Conservation (phyloP, 2,329 filamentous ascomycete species). For the Colletotrichum tropicale region DNA sequence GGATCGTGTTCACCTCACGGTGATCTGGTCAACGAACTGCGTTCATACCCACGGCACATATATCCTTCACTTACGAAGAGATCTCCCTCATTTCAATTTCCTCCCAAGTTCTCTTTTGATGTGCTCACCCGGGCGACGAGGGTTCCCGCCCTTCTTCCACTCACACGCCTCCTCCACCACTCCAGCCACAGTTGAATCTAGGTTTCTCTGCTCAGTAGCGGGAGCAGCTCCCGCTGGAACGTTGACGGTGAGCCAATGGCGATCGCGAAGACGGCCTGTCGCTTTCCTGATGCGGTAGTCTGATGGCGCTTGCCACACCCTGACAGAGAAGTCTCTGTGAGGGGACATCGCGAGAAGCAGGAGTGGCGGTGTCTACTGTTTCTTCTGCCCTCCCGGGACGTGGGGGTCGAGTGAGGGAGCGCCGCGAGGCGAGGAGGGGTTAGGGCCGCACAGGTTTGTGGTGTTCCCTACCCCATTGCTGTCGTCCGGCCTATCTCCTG, state of each 20-base stretch:
- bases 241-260: slow-evolving; percentile 20
- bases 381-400: neutral
- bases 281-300: slow-evolving; percentile 18
- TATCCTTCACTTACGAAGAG: neutral
- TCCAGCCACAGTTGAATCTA: slow-evolving; percentile 6
- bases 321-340: neutral
- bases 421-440: neutral
- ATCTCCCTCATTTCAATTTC: neutral
- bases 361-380: neutral
- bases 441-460: neutral
- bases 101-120: neutral
- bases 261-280: neutral
- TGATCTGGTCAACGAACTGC: neutral
- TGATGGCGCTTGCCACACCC: slow-evolving; percentile 4
- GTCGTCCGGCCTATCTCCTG: neutral
- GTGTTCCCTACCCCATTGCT: neutral
- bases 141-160: neutral
- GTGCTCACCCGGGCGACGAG: neutral
- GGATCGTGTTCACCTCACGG: neutral
- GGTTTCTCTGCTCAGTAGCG: neutral
- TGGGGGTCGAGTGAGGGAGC: neutral
- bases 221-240: slow-evolving; percentile 5
- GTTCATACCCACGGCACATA: neutral
- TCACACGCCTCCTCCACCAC: neutral
- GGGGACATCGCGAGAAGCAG: neutral